Evolutionary conservation across 345 rosid genomes (phyloP), one percentile per base, ranked within the genome.

Genomic region (Microcos paniculata): DNA sequence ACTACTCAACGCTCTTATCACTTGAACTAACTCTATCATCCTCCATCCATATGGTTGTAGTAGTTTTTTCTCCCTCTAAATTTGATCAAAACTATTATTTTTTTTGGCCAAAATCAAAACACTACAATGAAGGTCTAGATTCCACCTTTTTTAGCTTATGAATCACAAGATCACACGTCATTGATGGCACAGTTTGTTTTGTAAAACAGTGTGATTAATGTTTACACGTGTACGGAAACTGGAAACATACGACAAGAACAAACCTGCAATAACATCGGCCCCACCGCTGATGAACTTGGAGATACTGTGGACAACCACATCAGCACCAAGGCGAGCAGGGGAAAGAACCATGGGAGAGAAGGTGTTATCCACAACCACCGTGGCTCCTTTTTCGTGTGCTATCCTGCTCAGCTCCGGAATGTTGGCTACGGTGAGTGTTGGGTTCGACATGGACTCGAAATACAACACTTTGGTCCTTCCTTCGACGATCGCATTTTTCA

Each of bases 281-380:
- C 95, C 99, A 19, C 99, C 99, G 74, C 99, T 96, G 14, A 96
- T 88, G 80, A 92, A 96, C 85, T 93, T 96, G 63, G 99, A 87
- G 80, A 92, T 90, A 79, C 99, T 96, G 55, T 93, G 99, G 19
- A 92, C 84, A 43, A 93, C 99, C 55, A 93, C 97, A 45, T 93
- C 99, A 5, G 98, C 99, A 23, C 99, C 99, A 15, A 93, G 90
- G 58, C 84, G 80, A 4, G 97, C 97, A 48, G 99, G 99, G 31
- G 98, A 93, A 21, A 96, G 82, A 30, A 96, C 94, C 94, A 96
- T 88, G 1, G 99, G 98, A 1, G 98, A 80, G 59, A 93, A 96
- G 6, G 99, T 93, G 80, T 96, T 96, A 81, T 96, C 99, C 3
- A 93, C 99, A 14, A 93, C 95, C 48, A 86, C 97, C 28, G 76